These are phyloP conservation scores for Epichloe sp. DNA, from an alignment of 2,329 filamentous ascomycete genomes.

Conservation along the genomic window DNA sequence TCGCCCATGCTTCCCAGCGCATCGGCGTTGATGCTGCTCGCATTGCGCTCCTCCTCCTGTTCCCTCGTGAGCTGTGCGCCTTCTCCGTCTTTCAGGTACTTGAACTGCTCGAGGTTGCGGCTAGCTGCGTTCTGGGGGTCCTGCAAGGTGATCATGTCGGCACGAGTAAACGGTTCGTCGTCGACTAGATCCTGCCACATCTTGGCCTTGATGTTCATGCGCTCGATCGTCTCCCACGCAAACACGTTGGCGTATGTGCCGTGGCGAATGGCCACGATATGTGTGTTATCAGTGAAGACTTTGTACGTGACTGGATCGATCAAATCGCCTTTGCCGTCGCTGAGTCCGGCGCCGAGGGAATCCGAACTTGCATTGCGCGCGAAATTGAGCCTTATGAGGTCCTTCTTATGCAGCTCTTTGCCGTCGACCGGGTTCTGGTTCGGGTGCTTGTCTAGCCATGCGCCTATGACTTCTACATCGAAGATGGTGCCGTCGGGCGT, in stretches of 20 bases:
- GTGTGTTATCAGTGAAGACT: constrained; percentile 94
- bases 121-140: constrained; percentile 83
- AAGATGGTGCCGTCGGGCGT: constrained; percentile 80
- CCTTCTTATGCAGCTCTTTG: constrained; percentile 60
- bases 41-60: constrained; percentile 52
- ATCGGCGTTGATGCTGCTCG: constrained; percentile 61
- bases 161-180: constrained; percentile 73
- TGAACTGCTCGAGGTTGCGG: constrained; percentile 76
- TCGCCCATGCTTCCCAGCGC: constrained; percentile 65
- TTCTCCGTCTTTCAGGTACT: constrained; percentile 73
- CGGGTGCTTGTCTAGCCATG: constrained; percentile 82
- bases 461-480: constrained; percentile 84
- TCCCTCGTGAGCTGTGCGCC: constrained; percentile 54
- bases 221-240: constrained; percentile 87
- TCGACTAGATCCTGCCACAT: constrained; percentile 86
- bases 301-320: constrained; percentile 97
- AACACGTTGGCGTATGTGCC: constrained; percentile 87
- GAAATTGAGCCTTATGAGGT: constrained; percentile 85
- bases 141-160: constrained; percentile 91
- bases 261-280: constrained; percentile 77
- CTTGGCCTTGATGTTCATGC: constrained; percentile 93
- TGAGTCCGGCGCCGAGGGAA: constrained; percentile 31
- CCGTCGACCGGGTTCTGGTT: constrained; percentile 85
- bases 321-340: constrained; percentile 57
- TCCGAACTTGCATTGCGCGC: constrained; percentile 70